These are phyloP conservation scores for Pseudonectria buxi DNA, from an alignment of 2,329 filamentous ascomycete species.

Conservation along the genomic window DNA sequence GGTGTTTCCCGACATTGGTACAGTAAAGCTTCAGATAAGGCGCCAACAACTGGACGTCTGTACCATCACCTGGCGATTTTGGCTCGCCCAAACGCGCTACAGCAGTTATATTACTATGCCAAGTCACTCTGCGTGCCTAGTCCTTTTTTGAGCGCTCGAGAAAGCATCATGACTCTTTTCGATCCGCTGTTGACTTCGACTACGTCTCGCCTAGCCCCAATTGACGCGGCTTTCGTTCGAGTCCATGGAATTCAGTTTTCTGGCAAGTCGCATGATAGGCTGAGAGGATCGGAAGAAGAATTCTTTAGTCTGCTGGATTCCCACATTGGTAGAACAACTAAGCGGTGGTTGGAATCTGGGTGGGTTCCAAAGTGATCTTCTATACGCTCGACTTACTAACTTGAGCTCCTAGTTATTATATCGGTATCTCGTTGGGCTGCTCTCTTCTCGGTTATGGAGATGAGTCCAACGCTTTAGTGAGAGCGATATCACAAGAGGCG, in stretches of 20 bases:
- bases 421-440: conserved; percentile 26
- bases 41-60: conserved; percentile 67
- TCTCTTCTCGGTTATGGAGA: conserved; percentile 28
- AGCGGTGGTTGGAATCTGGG: conserved; percentile 47
- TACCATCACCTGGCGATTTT: conserved; percentile 86
- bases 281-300: conserved; percentile 36
- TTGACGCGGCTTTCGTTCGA: conserved; percentile 57
- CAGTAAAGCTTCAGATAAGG: conserved; percentile 68
- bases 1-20: conserved; percentile 80
- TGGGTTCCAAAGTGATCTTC: conserved; percentile 9
- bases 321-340: conserved; percentile 46
- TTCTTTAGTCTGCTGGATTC: conserved; percentile 50
- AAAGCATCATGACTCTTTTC: conserved; percentile 65
- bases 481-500: conserved; percentile 25
- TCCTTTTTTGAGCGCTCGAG: conserved; percentile 60
- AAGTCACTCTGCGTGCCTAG: conserved; percentile 63
- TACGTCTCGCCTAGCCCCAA: conserved; percentile 24
- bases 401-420: conserved; percentile 21
- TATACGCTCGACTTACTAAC: conserved; percentile 1
- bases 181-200: conserved; percentile 45
- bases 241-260: conserved; percentile 60
- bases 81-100: conserved; percentile 60
- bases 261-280: conserved; percentile 38
- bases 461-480: conserved; percentile 41
- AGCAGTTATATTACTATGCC: conserved; percentile 66